Conservation (phyloP, 495 filamentous ascomycete genomes). For the Podospora tetraspora region DNA sequence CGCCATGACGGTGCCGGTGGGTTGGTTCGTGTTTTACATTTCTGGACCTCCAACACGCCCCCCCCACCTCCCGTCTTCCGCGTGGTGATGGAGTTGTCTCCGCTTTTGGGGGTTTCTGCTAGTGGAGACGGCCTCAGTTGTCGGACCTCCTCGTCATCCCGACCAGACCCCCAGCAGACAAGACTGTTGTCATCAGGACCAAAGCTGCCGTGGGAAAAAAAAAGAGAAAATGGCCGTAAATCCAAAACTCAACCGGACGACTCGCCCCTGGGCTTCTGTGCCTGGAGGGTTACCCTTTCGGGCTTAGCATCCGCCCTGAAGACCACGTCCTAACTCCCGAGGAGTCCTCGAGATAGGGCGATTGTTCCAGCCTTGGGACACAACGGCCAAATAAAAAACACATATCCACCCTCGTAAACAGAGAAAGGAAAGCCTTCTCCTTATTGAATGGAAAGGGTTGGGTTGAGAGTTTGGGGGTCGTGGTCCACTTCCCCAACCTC, state of each 20-base stretch:
- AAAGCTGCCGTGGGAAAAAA: too few species aligned
- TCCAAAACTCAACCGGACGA: too few species aligned
- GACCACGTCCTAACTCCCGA: background rate
- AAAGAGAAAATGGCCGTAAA: too few species aligned
- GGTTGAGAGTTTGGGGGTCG: background rate
- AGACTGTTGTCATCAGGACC: background rate
- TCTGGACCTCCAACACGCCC: background rate
- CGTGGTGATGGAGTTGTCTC: background rate
- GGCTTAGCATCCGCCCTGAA: background rate
- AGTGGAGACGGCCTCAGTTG: background rate
- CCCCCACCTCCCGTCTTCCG: background rate
- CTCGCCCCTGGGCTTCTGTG: background rate
- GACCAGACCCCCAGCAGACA: background rate
- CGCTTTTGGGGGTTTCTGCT: background rate
- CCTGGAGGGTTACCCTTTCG: background rate
- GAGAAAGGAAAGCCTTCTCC: background rate
- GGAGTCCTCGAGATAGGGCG: background rate
- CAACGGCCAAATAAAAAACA: background rate
- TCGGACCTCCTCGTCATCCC: background rate
- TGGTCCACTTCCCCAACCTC: slow-evolving; percentile 6
- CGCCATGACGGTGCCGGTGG: background rate
- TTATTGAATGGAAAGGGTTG: background rate
- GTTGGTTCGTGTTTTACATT: background rate
- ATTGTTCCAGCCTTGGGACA: background rate
- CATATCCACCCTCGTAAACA: background rate